Base-by-base conservation (phyloP, 176 grass and related monocot genomes). In the Oryza brachyantha region DNA sequence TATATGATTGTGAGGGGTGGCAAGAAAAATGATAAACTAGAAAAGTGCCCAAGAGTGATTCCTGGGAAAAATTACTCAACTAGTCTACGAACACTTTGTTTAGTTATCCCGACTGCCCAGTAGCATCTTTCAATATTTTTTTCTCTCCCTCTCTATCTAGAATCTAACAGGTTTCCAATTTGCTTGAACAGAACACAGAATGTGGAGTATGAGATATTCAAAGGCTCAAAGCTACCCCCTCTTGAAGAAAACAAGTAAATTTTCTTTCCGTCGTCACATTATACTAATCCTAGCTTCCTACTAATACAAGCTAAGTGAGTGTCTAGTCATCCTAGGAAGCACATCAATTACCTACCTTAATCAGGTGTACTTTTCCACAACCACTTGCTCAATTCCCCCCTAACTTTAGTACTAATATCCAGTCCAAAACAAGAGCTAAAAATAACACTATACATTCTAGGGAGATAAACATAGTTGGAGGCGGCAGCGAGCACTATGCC, bases 311-410 rank as follows among this genome's bases (percentile, higher is more conserved):
- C 58, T 63, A 62, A 27, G 52, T 79, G 69, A 80, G 40, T 27
- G 81, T 64, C 70, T 64, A 80, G 81, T 84, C 69, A 75, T 84
- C 81, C 76, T 80, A 88, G 76, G 34, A 83, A 32, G 28, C 29
- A 42, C 19, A 80, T 29, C 10, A 70, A 64, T 59, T 54, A 19
- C 81, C n/a, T 70, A 80, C 42, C 64, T 75, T 88, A 80, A 76
- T 24, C 41, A 31, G 76, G 19, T 5, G 57, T 29, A n/a, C 28
- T 73, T 83, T 70, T 48, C 5, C 62, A 16, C 21, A 13, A 0
- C 13, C 28, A 43, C 32, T 62, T 83, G 34, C 36, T 60, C 6
- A 13, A 52, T 6, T 52, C 17, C 21, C 17, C 21, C 8, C 4
- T 6, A 22, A 2, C 4, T 12, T 79, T 74, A 41, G 10, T 74